Percentiles rank a stretch among this genome's conserved stretches.
phyloP scores from a whole-genome alignment of 169 alveolate genomes.

The Cryptosporidium baileyi region DNA sequence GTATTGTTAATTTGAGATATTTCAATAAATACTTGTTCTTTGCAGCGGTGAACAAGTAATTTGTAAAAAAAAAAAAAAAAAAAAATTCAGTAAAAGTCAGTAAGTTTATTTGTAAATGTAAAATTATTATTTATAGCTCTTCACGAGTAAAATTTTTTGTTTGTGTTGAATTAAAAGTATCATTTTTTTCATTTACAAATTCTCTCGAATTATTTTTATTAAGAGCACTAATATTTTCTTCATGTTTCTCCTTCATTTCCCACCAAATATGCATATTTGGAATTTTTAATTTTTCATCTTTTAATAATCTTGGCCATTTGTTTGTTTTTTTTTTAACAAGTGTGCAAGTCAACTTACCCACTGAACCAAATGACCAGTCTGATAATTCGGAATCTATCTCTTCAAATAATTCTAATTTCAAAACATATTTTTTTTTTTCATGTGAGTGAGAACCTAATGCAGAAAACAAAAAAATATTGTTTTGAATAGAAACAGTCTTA shows the following conservation, averaged over 20 bases:
- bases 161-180: background rate
- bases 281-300: conserved; percentile 79
- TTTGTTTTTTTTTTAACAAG: conserved; percentile 78
- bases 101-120: too few relatives aligned
- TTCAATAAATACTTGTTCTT: too few relatives aligned
- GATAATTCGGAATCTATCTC: conserved; percentile 78
- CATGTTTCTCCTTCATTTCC: conserved; percentile 92
- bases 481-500: conserved; percentile 75
- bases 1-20: too few relatives aligned
- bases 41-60: too few relatives aligned
- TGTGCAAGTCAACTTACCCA: conserved; percentile 85
- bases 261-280: conserved; percentile 91
- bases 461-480: conserved; percentile 77
- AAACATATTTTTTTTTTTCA: conserved; percentile 80
- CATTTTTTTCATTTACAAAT: background rate
- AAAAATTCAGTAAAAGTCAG: too few relatives aligned
- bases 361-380: conserved; percentile 85
- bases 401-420: conserved; percentile 79
- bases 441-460: conserved; percentile 86
- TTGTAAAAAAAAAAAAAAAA: too few relatives aligned
- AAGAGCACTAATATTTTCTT: background rate
- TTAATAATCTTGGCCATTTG: conserved; percentile 84
- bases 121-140: background rate
- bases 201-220: background rate
- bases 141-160: background rate